A percentile compares a stretch with the other conserved stretches of the same genome.
These are phyloP conservation scores for Alternaria hordeiaustralica DNA, from an alignment of 2,329 filamentous ascomycete genomes.

Conservation along the genomic window DNA sequence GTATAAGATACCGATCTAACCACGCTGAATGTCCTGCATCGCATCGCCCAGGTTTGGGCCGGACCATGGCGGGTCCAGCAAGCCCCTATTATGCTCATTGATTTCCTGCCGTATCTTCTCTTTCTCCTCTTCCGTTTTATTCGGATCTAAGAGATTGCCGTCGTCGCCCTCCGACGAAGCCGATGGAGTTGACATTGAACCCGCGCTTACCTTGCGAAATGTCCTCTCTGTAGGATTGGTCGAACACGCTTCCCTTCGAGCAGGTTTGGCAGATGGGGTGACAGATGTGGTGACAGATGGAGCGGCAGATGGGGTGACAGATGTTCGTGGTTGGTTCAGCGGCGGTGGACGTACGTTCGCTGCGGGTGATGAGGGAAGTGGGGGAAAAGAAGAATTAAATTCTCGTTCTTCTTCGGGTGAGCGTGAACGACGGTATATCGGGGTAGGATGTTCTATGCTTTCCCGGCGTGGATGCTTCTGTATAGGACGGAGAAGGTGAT, in stretches of 20 bases:
- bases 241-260: background rate
- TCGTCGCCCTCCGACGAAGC: background rate
- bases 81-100: background rate
- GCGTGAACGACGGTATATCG: background rate
- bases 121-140: background rate
- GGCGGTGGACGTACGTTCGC: background rate
- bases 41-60: background rate
- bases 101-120: background rate
- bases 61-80: background rate
- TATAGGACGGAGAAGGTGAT: rapidly evolving
- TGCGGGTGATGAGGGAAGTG: background rate
- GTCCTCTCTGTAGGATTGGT: background rate
- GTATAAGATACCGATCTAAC: background rate
- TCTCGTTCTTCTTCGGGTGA: background rate
- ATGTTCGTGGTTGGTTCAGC: background rate
- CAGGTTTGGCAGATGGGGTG: background rate
- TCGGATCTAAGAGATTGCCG: background rate
- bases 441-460: background rate
- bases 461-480: background rate
- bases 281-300: background rate
- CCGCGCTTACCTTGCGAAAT: background rate
- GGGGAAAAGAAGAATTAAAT: background rate
- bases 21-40: background rate
- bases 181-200: background rate
- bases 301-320: background rate